A percentile compares a stretch with the other conserved stretches of the same genome.
These are phyloP conservation scores for Echinochloa phyllopogon DNA, from an alignment of 176 grass and related monocot genomes.

Conservation along the genomic window DNA sequence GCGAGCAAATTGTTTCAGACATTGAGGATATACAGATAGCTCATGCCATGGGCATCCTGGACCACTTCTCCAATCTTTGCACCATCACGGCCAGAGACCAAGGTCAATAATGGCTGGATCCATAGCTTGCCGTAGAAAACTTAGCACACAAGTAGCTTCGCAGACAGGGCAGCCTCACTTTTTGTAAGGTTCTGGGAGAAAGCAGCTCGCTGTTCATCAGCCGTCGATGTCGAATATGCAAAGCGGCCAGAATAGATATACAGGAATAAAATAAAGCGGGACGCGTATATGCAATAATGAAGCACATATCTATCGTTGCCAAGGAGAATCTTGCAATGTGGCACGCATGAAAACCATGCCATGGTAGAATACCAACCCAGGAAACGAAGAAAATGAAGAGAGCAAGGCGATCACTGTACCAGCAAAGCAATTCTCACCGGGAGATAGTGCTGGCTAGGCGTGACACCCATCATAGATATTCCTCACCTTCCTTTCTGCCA, in stretches of 20 bases:
- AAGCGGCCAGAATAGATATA: neutral
- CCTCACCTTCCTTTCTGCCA: no score
- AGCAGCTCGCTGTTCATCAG: neutral
- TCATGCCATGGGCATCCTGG: neutral
- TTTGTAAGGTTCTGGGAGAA: conserved; percentile 1
- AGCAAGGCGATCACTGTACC: no score
- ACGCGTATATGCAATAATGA: neutral
- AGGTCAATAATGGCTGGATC: neutral
- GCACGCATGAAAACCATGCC: no score
- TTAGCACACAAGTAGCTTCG: neutral
- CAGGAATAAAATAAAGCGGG: neutral
- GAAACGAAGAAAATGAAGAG: no score
- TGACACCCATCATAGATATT: no score
- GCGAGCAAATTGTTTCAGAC: no score
- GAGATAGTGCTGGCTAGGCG: no score
- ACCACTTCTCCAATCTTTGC: neutral
- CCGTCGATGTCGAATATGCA: neutral
- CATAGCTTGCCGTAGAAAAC: neutral
- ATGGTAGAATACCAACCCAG: no score
- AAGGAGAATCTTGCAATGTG: no score
- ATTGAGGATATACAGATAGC: no score
- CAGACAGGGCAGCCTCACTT: neutral
- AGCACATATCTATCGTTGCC: no score
- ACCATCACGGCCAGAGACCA: neutral
- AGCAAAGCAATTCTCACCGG: no score